These are phyloP conservation scores for Dalbergia cochinchinensis DNA, from an alignment of 306 rosid genomes.

Conservation along the genomic window DNA sequence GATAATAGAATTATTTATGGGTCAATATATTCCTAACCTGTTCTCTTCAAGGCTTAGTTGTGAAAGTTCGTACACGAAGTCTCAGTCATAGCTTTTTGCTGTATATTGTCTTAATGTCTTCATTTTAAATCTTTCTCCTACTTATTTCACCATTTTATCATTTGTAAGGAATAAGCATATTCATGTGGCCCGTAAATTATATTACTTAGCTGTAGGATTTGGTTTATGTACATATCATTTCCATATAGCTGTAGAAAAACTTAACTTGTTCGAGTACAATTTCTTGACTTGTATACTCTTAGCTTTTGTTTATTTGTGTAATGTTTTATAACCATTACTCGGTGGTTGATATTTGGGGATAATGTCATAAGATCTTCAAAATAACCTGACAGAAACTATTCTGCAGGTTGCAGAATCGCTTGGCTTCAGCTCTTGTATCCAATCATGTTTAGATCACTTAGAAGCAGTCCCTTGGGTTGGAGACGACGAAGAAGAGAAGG, in stretches of 20 bases:
- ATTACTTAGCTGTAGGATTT: conserved; percentile 2
- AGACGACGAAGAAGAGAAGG: conserved; percentile 95
- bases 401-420: conserved; percentile 86
- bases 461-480: conserved; percentile 99
- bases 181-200: not conserved
- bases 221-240: conserved; percentile 1
- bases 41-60: conserved; percentile 7
- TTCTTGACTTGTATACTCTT: not conserved
- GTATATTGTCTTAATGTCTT: not conserved
- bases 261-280: not conserved
- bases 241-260: not conserved
- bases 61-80: not conserved
- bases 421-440: conserved; percentile 80
- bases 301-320: conserved; percentile 19
- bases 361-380: not conserved
- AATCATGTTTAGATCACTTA: conserved; percentile 87
- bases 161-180: conserved; percentile 9
- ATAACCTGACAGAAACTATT: conserved; percentile 36
- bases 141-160: not conserved
- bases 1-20: conserved; percentile 7
- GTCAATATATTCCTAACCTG: not conserved
- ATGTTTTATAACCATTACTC: conserved; percentile 1
- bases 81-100: not conserved
- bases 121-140: not conserved
- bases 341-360: not conserved